Base-by-base conservation (phyloP, 2,329 filamentous ascomycete genomes). In the Fusarium sp. region DNA sequence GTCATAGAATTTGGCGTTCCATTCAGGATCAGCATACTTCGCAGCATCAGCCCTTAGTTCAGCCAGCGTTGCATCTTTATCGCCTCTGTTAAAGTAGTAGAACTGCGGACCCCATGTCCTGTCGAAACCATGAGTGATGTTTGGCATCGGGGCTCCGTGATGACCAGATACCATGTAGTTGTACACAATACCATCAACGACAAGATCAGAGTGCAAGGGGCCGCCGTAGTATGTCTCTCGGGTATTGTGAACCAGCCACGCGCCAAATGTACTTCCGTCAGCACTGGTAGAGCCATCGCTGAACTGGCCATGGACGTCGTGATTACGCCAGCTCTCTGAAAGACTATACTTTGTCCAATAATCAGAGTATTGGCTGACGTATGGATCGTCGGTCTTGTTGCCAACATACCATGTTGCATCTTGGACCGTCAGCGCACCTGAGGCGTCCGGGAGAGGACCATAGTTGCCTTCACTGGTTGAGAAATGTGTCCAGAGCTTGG, bases 301-400 rank as follows among this genome's bases (percentile, higher is more conserved):
- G 41, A 73, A 79, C 74, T 84, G 77, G 1, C 87, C 87, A 62
- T 89, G 87, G 1, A 85, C 86, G n/a, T 82, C 82, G 54, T 89
- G 86, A 48, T 88, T 81, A 33, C 86, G 80, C 85, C 86, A 89
- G 5, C 81, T 81, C 62, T 86, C 85, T 1, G 82, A 80, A 57
- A 90, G 89, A 0, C 84, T 89, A 69, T 90, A 90, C 69, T 90
- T 90, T 11, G 88, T 90, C 72, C 89, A 90, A 73, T 89, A 90
- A 43, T 89, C 84, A 0, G 85, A 82, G 57, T 86, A 83, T 24
- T 86, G 78, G 18, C 82, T 75, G 0, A 86, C 84, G 62, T 89
- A 90, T 0, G 84, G 79, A 67, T 88, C 85, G 23, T 83, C 73
- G 0, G 83, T 82, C 0, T 83, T 83, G 46, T 85, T 84, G n/a